Percentiles rank a stretch among this genome's conserved stretches.
These are phyloP conservation scores for Trichosporon sp. DNA, from an alignment of 1,284 basidiomycete genomes.

Conservation along the genomic window DNA sequence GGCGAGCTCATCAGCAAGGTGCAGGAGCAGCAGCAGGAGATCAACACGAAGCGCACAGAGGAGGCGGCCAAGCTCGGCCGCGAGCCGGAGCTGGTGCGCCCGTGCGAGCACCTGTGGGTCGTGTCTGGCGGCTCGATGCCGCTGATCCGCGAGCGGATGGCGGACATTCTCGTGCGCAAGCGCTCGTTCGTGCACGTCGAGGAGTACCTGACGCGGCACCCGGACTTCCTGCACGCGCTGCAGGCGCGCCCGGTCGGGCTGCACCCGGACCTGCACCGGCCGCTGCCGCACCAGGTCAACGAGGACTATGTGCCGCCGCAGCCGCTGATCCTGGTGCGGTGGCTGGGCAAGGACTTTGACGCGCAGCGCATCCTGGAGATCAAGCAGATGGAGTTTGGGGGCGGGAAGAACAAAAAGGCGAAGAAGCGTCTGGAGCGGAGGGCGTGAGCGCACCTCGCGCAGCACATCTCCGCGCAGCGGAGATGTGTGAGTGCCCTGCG, in stretches of 20 bases:
- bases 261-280: slow-evolving; percentile 41
- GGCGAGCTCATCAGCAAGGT: slow-evolving; percentile 49
- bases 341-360: slow-evolving; percentile 47
- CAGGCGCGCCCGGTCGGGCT: slow-evolving; percentile 43
- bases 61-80: slow-evolving; percentile 19
- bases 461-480: no score
- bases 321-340: slow-evolving; percentile 45
- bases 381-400: slow-evolving; percentile 49
- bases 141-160: slow-evolving; percentile 44
- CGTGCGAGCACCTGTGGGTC: slow-evolving; percentile 49
- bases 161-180: slow-evolving; percentile 45
- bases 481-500: neutral
- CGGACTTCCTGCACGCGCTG: slow-evolving; percentile 41
- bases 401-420: slow-evolving; percentile 38
- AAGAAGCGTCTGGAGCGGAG: slow-evolving; percentile 24
- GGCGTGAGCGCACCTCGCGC: neutral
- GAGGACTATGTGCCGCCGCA: slow-evolving; percentile 23
- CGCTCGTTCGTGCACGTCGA: slow-evolving; percentile 48
- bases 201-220: slow-evolving; percentile 49
- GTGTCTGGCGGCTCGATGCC: slow-evolving; percentile 45
- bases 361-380: slow-evolving; percentile 43
- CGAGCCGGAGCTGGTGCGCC: slow-evolving; percentile 31
- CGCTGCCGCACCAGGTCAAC: slow-evolving; percentile 15
- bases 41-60: slow-evolving; percentile 32
- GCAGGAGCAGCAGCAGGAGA: slow-evolving; percentile 31